Base-by-base conservation (phyloP, 306 rosid species). In the Cajanus cajan region DNA sequence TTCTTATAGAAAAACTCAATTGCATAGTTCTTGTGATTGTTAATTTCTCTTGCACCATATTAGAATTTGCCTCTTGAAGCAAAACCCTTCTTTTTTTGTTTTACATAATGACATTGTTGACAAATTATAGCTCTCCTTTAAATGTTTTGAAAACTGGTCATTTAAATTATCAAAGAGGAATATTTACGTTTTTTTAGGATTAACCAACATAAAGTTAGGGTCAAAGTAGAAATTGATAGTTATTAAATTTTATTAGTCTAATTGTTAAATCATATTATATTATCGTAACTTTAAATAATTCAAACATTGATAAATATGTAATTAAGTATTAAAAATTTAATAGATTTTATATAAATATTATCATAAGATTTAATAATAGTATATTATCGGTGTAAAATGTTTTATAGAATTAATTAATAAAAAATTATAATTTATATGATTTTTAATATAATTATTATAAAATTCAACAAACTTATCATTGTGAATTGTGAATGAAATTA, bases 21-120 rank as follows among this genome's bases (percentile, higher is more conserved):
- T 15, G 37, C 15, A n/a, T 54, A 7, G 9, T 67, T 68, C 4
- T 21, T 43, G 55, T 57, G 55, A n/a, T 59, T 34, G 33, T 18
- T 28, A 28, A 28, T 28, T 55, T 66, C 40, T 48, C 40, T 8
- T 76, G 3, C 25, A 13, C 33, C 66, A 39, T 16, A 52, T 37
- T 55, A 37, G 66, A 71, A 57, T 72, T 79, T 61, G 55, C 83
- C 22, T 4, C 52, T 62, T 43, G 6, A 47, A 79, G 25, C 45
- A 28, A 79, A 78, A 1, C 44, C 13, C 45, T 16, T 57, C 45
- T 16, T 57, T 8, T 2, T 8, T 14, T 24, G 0, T 37, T 37
- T 4, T n/a, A 57, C 33, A 4, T 57, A 24, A 12, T 7, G 50
- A 18, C 39, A 18, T 33, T 18, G 15, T 44, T 68, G 36, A 43